Percentiles rank a stretch among this genome's conserved stretches.
These are phyloP conservation scores for Colletotrichum somersetense DNA, from an alignment of 2,329 filamentous ascomycete species.

Conservation along the genomic window DNA sequence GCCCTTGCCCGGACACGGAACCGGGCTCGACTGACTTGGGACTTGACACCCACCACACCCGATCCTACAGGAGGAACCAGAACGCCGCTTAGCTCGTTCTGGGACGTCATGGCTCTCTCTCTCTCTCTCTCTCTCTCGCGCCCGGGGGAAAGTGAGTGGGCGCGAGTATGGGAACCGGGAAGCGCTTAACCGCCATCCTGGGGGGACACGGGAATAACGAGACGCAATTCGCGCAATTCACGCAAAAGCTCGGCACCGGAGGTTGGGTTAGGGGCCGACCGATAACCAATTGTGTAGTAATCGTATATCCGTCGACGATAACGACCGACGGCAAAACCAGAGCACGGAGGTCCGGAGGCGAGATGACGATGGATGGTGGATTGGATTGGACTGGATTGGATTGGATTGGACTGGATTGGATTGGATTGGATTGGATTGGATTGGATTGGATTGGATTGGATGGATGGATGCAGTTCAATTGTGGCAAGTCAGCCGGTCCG, in stretches of 20 bases:
- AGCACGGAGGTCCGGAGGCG: slow-evolving; percentile 37
- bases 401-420: too few relatives aligned
- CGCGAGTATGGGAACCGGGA: neutral
- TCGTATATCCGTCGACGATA: neutral
- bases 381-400: slow-evolving; percentile 9
- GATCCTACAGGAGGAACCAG: slow-evolving; percentile 9
- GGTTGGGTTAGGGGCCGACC: neutral
- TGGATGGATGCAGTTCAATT: slow-evolving; percentile 15
- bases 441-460: slow-evolving; percentile 7
- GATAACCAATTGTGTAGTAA: too few relatives aligned
- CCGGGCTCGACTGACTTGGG: slow-evolving; percentile 2
- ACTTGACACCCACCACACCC: neutral
- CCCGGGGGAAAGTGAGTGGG: neutral
- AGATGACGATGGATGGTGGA: slow-evolving; percentile 30
- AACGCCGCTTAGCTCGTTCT: slow-evolving; percentile 25
- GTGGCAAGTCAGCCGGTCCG: slow-evolving; percentile 20
- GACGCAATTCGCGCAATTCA: slow-evolving; percentile 15
- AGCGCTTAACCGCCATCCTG: slow-evolving; percentile 2
- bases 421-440: too few relatives aligned
- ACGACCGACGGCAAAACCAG: neutral
- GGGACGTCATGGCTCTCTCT: neutral
- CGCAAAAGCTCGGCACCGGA: slow-evolving; percentile 28
- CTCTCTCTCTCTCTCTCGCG: neutral
- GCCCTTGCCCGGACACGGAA: neutral
- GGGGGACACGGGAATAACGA: neutral